phyloP scores from a whole-genome alignment of 768 basidiomycete genomes.

The Gloeopeniophorella convolvens region DNA sequence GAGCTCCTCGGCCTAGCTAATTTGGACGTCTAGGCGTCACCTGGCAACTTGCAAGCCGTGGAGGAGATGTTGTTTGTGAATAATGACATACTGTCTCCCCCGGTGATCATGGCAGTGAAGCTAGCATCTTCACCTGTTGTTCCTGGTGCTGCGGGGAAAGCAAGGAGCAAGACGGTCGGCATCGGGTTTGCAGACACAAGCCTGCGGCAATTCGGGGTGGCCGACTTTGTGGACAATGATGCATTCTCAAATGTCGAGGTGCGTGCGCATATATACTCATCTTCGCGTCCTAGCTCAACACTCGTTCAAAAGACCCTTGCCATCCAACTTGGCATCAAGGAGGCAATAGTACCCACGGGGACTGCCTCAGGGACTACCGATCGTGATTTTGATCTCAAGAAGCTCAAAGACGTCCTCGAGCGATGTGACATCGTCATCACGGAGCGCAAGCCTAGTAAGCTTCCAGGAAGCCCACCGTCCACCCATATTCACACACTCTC shows the following conservation, averaged over 20 bases:
- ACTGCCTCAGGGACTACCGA: constrained; percentile 66
- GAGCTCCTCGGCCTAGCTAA: background rate
- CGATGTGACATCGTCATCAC: constrained; percentile 88
- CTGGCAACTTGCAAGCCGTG: constrained; percentile 58
- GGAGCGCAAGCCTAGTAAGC: constrained; percentile 78
- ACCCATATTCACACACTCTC: background rate
- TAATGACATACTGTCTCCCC: constrained; percentile 73
- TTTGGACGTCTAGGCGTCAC: constrained; percentile 49
- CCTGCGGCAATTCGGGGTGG: constrained; percentile 75
- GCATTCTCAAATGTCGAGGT: constrained; percentile 95
- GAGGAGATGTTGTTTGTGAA: constrained; percentile 63
- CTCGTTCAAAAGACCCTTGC: constrained; percentile 62
- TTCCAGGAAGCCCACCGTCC: background rate
- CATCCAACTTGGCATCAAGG: constrained; percentile 96
- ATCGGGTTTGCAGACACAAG: constrained; percentile 91
- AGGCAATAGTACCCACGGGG: constrained; percentile 79
- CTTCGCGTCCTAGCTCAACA: background rate
- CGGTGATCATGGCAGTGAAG: constrained; percentile 87
- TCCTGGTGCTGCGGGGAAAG: constrained; percentile 35
- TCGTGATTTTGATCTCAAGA: constrained; percentile 82
- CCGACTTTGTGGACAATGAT: constrained; percentile 93
- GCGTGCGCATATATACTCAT: constrained; percentile 12
- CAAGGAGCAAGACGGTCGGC: constrained; percentile 70
- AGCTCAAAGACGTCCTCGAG: constrained; percentile 80
- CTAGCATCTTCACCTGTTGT: constrained; percentile 47